These are phyloP conservation scores for Acacia pycnantha DNA, from an alignment of 331 rosid genomes.

Conservation along the genomic window DNA sequence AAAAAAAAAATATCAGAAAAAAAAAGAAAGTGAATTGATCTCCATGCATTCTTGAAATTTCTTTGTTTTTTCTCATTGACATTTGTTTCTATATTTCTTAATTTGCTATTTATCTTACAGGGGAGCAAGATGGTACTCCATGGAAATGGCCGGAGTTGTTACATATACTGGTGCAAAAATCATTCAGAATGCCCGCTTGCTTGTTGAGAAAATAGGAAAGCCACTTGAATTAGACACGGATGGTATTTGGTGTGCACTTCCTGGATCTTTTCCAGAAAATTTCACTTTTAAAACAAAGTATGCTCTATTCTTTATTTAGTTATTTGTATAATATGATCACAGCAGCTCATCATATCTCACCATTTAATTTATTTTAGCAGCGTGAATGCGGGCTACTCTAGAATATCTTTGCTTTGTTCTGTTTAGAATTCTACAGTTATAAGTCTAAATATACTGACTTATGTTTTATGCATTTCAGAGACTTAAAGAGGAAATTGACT, in stretches of 20 bases:
- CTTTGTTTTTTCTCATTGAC: slow-evolving; percentile 7
- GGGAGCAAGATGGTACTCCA: slow-evolving; percentile 99
- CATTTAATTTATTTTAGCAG: slow-evolving; percentile 20
- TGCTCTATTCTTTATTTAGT: slow-evolving; percentile 31
- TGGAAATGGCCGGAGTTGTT: slow-evolving; percentile 99
- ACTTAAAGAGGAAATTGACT: slow-evolving; percentile 78
- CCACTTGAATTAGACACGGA: slow-evolving; percentile 97
- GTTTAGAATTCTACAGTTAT: slow-evolving; percentile 15
- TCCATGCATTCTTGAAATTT: slow-evolving; percentile 34
- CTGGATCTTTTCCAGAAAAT: slow-evolving; percentile 97
- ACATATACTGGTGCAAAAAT: slow-evolving; percentile 99
- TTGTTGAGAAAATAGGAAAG: slow-evolving; percentile 95
- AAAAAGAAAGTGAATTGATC: slow-evolving; percentile 42
- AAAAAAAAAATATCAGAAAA: neutral
- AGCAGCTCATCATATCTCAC: neutral
- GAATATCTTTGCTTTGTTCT: slow-evolving; percentile 14
- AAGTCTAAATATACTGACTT: slow-evolving; percentile 39
- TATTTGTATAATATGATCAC: slow-evolving; percentile 3
- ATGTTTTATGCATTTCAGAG: slow-evolving; percentile 54
- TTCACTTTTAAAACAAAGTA: slow-evolving; percentile 92
- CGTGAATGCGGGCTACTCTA: neutral
- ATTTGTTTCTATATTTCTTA: slow-evolving; percentile 14
- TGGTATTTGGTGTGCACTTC: slow-evolving; percentile 99
- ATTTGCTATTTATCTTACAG: slow-evolving; percentile 47
- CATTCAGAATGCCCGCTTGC: slow-evolving; percentile 92